Base-by-base conservation (phyloP, 257 asterid genomes). In the Solanum ossicruentum region DNA sequence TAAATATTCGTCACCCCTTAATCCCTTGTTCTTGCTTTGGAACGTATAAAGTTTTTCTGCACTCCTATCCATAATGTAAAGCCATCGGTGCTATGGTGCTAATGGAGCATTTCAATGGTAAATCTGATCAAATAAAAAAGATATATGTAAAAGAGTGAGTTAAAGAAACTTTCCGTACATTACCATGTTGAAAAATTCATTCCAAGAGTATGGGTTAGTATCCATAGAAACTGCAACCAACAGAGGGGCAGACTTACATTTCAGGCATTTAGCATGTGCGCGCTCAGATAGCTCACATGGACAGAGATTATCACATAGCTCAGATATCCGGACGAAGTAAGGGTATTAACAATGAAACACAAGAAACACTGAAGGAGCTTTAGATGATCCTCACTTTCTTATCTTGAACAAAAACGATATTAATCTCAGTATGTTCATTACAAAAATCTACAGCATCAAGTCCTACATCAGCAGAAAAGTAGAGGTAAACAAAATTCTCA, bases 131-230 rank as follows among this genome's bases (percentile, higher is more conserved):
- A 52, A 52, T 4, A 52, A 52, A 52, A 7, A 52, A 52, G 81
- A 72, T 43, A 51, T 16, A 28, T 23, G 36, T 32, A 32, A 32
- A 32, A 32, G 32, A 82, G 66, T 39, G 28, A 43, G 84, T 80
- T 52, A 36, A 56, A 54, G 66, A 79, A 16, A 54, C 23, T 51
- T 60, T 16, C 28, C 47, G 84, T 12, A 78, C 45, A 83, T 61
- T 91, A 92, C 99, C 95, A 86, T 86, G 13, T 90, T 80, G 72
- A 93, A 94, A 84, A 96, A 94, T 78, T 92, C 96, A 70, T 60
- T 89, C 98, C 98, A 94, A 20, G 97, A 90, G 83, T 83, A 93
- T 12, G 96, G 84, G 86, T 88, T 89, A 52, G 90, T 89, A 84
- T 93, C 96, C 56, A 89, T 82, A 78, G 89, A 49, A 43, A 43